Conservation (phyloP, 202 grass and related monocot species). For the Schoenoplectus tabernaemontani region DNA sequence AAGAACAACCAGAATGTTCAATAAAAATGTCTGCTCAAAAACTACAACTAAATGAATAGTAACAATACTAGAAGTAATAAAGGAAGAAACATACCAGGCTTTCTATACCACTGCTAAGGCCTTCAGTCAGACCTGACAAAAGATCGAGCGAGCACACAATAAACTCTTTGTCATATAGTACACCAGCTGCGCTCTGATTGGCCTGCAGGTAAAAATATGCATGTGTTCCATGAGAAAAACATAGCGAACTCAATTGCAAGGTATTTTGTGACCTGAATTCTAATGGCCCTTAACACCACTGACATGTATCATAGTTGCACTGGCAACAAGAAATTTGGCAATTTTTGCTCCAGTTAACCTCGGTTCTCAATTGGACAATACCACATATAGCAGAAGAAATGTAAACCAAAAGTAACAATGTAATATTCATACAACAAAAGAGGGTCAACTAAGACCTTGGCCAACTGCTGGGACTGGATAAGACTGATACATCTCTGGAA, state of each 20-base stretch:
- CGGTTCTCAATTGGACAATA: background rate
- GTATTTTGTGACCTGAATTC: background rate
- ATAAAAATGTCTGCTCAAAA: background rate
- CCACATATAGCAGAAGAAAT: background rate
- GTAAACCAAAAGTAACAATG: background rate
- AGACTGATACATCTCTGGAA: conserved; percentile 82
- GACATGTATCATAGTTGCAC: conserved; percentile 5
- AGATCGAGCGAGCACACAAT: conserved; percentile 87
- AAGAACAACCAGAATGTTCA: conserved; percentile 18
- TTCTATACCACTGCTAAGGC: conserved; percentile 67
- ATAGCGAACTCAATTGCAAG: background rate
- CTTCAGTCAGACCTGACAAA: conserved; percentile 85
- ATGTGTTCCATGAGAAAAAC: background rate
- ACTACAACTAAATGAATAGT: conserved; percentile 9
- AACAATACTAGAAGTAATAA: conserved; percentile 14
- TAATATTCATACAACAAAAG: background rate
- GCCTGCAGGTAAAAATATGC: conserved; percentile 42
- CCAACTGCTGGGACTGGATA: conserved; percentile 80
- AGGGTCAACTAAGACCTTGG: conserved; percentile 49
- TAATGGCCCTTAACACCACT: conserved; percentile 2
- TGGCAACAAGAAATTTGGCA: background rate
- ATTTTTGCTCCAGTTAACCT: background rate
- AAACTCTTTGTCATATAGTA: conserved; percentile 93
- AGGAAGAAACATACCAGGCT: conserved; percentile 64
- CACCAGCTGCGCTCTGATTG: conserved; percentile 64